These are phyloP conservation scores for Diplodia scrobiculata DNA, from an alignment of 2,329 filamentous ascomycete genomes.

Conservation along the genomic window DNA sequence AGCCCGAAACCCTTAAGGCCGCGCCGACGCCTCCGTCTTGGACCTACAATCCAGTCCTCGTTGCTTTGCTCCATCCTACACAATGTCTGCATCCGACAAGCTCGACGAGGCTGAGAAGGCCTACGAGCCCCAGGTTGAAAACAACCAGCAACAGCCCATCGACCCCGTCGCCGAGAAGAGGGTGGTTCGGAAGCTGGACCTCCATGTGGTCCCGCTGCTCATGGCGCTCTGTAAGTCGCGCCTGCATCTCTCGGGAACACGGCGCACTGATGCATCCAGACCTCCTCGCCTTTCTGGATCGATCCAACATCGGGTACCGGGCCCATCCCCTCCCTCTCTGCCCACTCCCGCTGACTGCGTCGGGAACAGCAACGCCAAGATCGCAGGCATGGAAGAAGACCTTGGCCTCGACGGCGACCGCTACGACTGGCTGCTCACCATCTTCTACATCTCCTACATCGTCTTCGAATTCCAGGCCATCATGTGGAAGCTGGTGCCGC, in stretches of 20 bases:
- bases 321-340: not conserved
- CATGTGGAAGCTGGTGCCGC: slow-evolving; percentile 45
- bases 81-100: slow-evolving; percentile 21
- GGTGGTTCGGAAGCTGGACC: slow-evolving; percentile 40
- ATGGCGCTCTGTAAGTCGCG: slow-evolving; percentile 35
- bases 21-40: not conserved
- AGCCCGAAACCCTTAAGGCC: not conserved
- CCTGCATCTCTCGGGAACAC: not conserved
- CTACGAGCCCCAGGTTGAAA: slow-evolving; percentile 18
- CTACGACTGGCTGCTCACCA: slow-evolving; percentile 44
- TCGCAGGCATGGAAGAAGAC: slow-evolving; percentile 46
- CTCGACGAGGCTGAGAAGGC: slow-evolving; percentile 24
- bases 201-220: slow-evolving; percentile 40
- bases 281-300: slow-evolving; percentile 43
- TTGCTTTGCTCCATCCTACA: not conserved
- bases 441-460: slow-evolving; percentile 47
- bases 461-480: slow-evolving; percentile 42
- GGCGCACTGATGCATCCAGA: slow-evolving; percentile 29
- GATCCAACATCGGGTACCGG: slow-evolving; percentile 45
- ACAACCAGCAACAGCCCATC: not conserved
- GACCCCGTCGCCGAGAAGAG: slow-evolving; percentile 34
- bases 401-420: slow-evolving; percentile 35
- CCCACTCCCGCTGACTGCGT: slow-evolving; percentile 19
- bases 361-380: slow-evolving; percentile 42
- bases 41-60: too few relatives aligned